phyloP scores from a whole-genome alignment of 768 basidiomycete genomes.

The Candolleomyces eurysporus region DNA sequence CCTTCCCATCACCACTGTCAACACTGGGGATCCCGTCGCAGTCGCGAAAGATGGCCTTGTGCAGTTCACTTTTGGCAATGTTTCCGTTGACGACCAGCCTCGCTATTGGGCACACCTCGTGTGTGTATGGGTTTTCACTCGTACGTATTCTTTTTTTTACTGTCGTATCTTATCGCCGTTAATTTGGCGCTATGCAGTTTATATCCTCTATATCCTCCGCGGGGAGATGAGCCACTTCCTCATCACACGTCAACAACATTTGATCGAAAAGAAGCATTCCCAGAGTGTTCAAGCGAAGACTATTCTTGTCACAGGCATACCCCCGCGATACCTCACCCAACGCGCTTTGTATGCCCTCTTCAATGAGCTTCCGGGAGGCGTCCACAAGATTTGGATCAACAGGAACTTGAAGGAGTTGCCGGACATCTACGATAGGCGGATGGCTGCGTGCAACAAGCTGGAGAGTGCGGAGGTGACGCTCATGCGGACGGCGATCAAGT shows the following conservation, averaged over 20 bases:
- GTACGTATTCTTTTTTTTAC: constrained; percentile 40
- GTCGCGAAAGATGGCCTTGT: constrained; percentile 49
- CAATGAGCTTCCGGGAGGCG: constrained; percentile 85
- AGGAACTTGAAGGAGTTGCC: constrained; percentile 89
- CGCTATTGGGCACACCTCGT: constrained; percentile 82
- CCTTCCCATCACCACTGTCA: constrained; percentile 67
- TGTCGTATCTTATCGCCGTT: background rate
- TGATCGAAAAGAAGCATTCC: constrained; percentile 72
- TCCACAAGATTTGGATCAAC: constrained; percentile 90
- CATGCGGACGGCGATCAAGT: constrained; percentile 72
- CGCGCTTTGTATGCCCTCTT: constrained; percentile 66
- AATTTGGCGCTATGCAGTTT: constrained; percentile 44
- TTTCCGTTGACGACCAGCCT: constrained; percentile 42
- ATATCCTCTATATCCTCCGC: constrained; percentile 83
- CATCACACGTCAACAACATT: constrained; percentile 74
- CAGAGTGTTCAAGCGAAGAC: constrained; percentile 85
- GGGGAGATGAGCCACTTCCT: constrained; percentile 81
- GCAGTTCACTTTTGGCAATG: constrained; percentile 80
- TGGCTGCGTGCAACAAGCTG: constrained; percentile 72
- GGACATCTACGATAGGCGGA: constrained; percentile 72
- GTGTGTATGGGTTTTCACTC: constrained; percentile 73
- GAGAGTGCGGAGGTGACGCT: constrained; percentile 84
- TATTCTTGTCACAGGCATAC: constrained; percentile 88
- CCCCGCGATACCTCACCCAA: constrained; percentile 72
- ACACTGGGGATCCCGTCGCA: constrained; percentile 34